Base-by-base conservation (phyloP, 2,329 filamentous ascomycete species). In the Hirsutella thompsonii region DNA sequence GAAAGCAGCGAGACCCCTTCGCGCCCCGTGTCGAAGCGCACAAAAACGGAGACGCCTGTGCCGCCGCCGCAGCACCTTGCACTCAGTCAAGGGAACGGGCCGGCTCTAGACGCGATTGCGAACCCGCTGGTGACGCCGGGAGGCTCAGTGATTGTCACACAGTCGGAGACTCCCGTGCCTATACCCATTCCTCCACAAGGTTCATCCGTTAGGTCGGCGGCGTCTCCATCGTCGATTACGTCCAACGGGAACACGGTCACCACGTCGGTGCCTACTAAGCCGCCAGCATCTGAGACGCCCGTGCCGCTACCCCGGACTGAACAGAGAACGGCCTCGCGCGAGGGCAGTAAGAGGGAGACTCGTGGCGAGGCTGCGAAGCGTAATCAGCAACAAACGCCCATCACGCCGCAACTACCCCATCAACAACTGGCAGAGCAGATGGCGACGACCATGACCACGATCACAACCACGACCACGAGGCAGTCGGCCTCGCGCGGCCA, bases 41-140 rank as follows among this genome's bases (percentile, higher is more conserved):
- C 61, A 46, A 76, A 76, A 55, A 74, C 68, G 20, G 73, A 76
- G 54, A 76, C 73, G 13, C 73, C 72, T 10, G 63, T 76, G 23
- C 71, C 68, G 38, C 66, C 66, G 34, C 64, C 64, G 13, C 57
- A 61, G 20, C 62, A 63, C 28, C 56, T 51, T 21, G 49, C 48
- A 19, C 48, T 57, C 34, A 53, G 44, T 32, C 48, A 57, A 46
- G 49, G 50, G 51, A 51, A 59, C 32, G 48, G 46, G 14, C 48
- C 52, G 18, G 50, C 47, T 35, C 49, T 53, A 32, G 56, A 56
- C 45, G 30, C 49, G 46, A 38, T 44, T 47, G 40, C 50, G 52
- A 39, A 50, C 39, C 33, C 38, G 5, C 41, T 34, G 3, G 13
- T 42, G 33, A 42, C 44, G 9, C 42, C 44, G 5, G 37, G 40